Base-by-base conservation (phyloP, 1,139 yeast genomes). In the Kodamaea alishanica region DNA sequence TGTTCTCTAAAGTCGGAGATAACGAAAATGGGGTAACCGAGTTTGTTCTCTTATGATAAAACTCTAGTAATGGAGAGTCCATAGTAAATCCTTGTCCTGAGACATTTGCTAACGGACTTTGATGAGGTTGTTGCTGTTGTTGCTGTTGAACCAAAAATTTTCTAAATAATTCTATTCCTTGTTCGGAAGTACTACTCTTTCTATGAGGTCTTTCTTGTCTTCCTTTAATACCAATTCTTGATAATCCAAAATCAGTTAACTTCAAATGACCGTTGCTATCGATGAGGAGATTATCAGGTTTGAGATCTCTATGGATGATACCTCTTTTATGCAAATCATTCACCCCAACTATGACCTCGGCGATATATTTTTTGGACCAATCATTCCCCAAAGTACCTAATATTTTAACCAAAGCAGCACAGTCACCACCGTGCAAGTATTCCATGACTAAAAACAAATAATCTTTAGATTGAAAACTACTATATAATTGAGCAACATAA, bases 361-460 rank as follows among this genome's bases (percentile, higher is more conserved):
- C 92, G 42, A 88, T 76, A 52, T 92, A 94, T 48, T 85, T 73
- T 45, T 75, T 80, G 0, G 95, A 83, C 98, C 98, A 92, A 42
- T 82, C 84, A 40, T 86, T 81, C 1, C 96, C 87, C 30, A 87
- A 64, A 2, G 84, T 82, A 0, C 95, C 96, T 58, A 90, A 69
- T 60, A 81, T 80, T 50, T 87, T 86, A 26, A 94, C 66, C 35
- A 94, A 66, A 0, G 96, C 84, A 0, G 97, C 95, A 56, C 95
- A 79, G 60, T 94, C 99, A 24, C 99, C 99, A 30, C 98, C 98
- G 50, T 86, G 88, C 34, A 92, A 67, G 57, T 89, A 94, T 58
- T 94, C 98, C 97, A 94, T 92, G 2, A 94, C 98, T 49, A 94
- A 69, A 55, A 87, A 94, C 24, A 94, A 68, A 55, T 84, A 89